Base-by-base conservation (phyloP, 768 basidiomycete species). In the Podaxis rugospora region DNA sequence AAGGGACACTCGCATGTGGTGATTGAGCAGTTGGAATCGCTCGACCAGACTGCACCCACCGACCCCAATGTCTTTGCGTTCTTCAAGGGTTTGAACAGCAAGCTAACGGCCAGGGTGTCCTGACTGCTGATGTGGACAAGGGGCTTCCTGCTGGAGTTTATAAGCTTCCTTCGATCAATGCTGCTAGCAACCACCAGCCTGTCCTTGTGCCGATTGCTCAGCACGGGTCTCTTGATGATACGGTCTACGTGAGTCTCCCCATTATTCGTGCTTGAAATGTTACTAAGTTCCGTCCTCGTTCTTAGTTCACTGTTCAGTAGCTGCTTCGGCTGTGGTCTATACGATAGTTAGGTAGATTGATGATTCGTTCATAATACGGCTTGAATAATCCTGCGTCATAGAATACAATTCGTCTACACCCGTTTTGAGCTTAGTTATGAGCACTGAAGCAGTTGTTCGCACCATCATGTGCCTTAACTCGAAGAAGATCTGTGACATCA, bases 81-180 rank as follows among this genome's bases (percentile, higher is more conserved):
- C 32, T 32, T 32, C 32, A 32, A 32, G 32, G 32, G 32, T 32
- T 32, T 32, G 32, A 32, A 32, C 6, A 9, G 32, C 32, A 32
- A 1, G 75, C 65, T n/a, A 68, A 74, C 4, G 80, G 79, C 59
- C 73, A 66, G 56, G 87, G 85, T n/a, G 66, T 82, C 1, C 73
- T 87, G 35, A 73, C 75, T 14, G 79, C 81, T 27, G 72, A 74
- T 36, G 83, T 91, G 50, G 72, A 75, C 2, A 72, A 71, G 84
- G 87, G 87, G 62, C 74, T 89, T 36, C 79, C 84, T 28, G 79
- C 77, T 16, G 85, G 86, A 27, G 67, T 73, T 39, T 90, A 92
- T 76, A 78, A 79, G 64, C 73, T 88, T 40, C 76, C 82, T 53
- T 82, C 82, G 4, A 87, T 87, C 72, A 83, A 83, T 69, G 69